phyloP scores from a whole-genome alignment of 805 yeast genomes.

The Metschnikowia cerradonensis region DNA sequence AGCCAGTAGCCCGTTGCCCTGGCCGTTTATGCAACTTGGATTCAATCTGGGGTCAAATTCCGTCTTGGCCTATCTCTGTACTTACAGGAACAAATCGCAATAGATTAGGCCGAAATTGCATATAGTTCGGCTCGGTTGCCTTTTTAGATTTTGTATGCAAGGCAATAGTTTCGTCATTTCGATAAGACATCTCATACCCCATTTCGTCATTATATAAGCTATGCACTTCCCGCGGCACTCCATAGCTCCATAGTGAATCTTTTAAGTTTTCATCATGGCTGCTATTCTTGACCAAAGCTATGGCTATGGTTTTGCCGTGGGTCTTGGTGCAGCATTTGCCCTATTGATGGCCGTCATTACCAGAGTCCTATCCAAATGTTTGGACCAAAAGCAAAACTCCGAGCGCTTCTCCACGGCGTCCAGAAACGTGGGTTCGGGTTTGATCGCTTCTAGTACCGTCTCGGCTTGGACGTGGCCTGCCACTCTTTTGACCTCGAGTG shows the following conservation, averaged over 20 bases:
- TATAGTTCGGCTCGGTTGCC: not conserved
- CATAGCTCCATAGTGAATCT: not conserved
- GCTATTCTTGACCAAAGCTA: conserved; percentile 7
- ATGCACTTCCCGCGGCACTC: not conserved
- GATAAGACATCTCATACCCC: not conserved
- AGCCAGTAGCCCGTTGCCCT: not conserved
- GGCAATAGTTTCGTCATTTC: not conserved
- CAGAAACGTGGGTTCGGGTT: conserved; percentile 8
- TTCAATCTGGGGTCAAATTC: not conserved
- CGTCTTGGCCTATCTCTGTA: not conserved
- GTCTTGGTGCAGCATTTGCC: conserved; percentile 10
- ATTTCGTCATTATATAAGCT: not conserved
- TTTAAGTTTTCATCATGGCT: not conserved
- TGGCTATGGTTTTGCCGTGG: conserved; percentile 9
- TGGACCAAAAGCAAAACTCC: conserved; percentile 9
- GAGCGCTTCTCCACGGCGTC: conserved; percentile 11
- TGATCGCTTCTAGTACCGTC: conserved; percentile 9
- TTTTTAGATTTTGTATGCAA: not conserved
- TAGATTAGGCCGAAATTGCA: not conserved
- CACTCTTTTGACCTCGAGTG: conserved; percentile 32
- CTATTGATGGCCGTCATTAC: conserved; percentile 8
- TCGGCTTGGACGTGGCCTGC: conserved; percentile 17
- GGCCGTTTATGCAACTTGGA: not conserved
- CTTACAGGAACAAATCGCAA: not conserved
- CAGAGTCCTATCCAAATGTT: conserved; percentile 5